Percentiles rank a stretch among this genome's conserved stretches.
Conservation (phyloP, 768 basidiomycete species). For the Strobilomyces confusus region DNA sequence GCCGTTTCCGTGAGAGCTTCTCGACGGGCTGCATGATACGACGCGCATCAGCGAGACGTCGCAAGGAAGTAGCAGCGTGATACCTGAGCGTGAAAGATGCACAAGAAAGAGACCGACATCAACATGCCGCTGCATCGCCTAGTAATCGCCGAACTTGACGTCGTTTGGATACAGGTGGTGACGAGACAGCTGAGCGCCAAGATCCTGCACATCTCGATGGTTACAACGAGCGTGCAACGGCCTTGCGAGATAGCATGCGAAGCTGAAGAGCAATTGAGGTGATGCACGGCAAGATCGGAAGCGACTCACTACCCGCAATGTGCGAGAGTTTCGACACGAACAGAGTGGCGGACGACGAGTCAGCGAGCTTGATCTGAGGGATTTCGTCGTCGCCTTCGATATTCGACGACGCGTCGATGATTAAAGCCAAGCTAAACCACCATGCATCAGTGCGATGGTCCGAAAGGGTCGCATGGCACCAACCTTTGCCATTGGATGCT, state of each 20-base stretch:
- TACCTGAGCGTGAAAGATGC: conserved; percentile 96
- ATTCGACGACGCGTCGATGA: conserved; percentile 83
- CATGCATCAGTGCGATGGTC: conserved; percentile 9
- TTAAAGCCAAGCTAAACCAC: conserved; percentile 72
- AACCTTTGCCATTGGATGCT: conserved; percentile 91
- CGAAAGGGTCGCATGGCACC: conserved; percentile 13
- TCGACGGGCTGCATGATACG: conserved; percentile 99
- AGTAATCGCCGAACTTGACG: conserved; percentile 99
- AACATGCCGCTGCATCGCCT: conserved; percentile 87
- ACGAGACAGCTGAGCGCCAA: conserved; percentile 96
- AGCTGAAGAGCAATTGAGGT: conserved; percentile 44
- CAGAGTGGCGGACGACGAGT: conserved; percentile 96
- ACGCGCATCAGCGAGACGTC: conserved; percentile 23
- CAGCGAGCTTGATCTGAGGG: conserved; percentile 97
- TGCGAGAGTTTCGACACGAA: conserved; percentile 98
- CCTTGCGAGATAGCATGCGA: conserved; percentile 99
- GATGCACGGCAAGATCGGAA: neutral
- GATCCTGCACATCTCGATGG: conserved; percentile 99
- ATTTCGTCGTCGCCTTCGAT: conserved; percentile 95
- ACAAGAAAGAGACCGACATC: conserved; percentile 98
- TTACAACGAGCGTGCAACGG: conserved; percentile 96
- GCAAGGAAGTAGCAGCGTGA: conserved; percentile 21
- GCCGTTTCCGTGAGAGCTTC: conserved; percentile 89
- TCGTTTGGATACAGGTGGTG: conserved; percentile 98
- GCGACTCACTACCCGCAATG: conserved; percentile 82